phyloP scores from a whole-genome alignment of 768 basidiomycete species.

The Tylopilus subfusipes region DNA sequence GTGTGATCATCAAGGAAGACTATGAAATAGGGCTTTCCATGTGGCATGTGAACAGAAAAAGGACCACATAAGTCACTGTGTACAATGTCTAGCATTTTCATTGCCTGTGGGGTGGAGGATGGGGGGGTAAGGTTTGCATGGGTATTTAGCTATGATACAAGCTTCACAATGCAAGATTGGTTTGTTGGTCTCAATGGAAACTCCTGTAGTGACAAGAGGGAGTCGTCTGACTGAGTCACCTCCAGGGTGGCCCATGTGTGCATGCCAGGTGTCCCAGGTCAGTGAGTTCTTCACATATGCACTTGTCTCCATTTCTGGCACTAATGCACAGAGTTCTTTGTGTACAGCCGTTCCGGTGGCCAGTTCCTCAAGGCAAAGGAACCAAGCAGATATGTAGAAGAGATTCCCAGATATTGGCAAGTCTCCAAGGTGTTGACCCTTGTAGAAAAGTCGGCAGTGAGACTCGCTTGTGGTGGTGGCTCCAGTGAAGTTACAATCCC shows the following conservation, averaged over 20 bases:
- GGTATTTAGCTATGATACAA: not conserved
- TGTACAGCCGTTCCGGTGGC: too few species aligned
- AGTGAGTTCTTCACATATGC: not conserved
- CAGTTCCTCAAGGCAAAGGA: not conserved
- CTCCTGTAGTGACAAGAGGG: rapidly evolving
- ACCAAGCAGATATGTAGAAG: not conserved
- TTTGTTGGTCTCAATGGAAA: rapidly evolving
- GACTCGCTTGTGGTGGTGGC: too few species aligned
- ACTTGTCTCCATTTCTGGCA: too few species aligned
- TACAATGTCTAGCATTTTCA: constrained; percentile 15
- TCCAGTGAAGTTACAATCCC: not conserved
- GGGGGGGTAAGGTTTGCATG: not conserved
- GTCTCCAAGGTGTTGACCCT: not conserved
- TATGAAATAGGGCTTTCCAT: constrained; percentile 11
- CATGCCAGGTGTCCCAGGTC: not conserved
- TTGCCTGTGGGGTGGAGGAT: not conserved
- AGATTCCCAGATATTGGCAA: not conserved
- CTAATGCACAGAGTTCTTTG: too few species aligned
- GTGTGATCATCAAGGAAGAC: constrained; percentile 16
- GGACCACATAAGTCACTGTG: constrained; percentile 30
- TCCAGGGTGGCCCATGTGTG: not conserved
- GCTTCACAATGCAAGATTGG: not conserved
- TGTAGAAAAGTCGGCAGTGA: too few species aligned
- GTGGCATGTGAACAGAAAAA: constrained; percentile 12
- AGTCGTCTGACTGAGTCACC: not conserved